Evolutionary conservation across 352 stramenopile genomes (phyloP), one percentile per base, ranked within the genome.

Genomic region (Globisporangium paddicum): DNA sequence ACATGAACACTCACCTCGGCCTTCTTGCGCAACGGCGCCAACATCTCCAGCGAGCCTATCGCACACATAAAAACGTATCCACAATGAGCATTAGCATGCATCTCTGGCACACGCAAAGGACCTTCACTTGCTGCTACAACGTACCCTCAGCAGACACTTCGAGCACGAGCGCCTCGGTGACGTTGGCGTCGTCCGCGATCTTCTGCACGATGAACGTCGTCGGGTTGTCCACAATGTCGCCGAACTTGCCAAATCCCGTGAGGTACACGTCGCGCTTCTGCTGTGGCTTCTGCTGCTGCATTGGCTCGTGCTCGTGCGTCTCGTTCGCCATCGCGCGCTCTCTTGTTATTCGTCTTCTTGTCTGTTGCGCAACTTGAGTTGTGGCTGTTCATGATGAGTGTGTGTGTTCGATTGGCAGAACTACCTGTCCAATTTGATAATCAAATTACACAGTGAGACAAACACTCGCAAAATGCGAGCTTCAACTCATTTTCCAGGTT

Each of bases 221-320:
- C n/a, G 82, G 82, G 63, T 95, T 95, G 49, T 90, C 76, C 13
- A 86, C 34, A 34, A 95, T 87, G 66, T 92, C 67, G 42, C 77
- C 86, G 52, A 95, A 95, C 66, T 89, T 87, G 69, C 82, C 86
- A 38, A 95, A 95, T 47, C 86, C 82, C 38, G 86, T 95, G 41
- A 93, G 64, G 66, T 86, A 89, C 64, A 91, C 82, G 49, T 82
- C 76, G 45, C 80, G 77, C 45, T 66, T 66, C 60, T 66, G 60
- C 65, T 53, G 47, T 14, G 41, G 11, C 37, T 44, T 18, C 41
- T 10, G 45, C 45, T 1, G 0, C 5, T n/a, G 35, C 35, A 5
- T n/a, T 41, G 35, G 35, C 35, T 76, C 77, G 44, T 77, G 75
- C 28, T 55, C 37, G 4, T 56, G 55, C 65, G 49, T 67, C 38